Base-by-base conservation (phyloP, 306 rosid species). In the Castanospermum australe region DNA sequence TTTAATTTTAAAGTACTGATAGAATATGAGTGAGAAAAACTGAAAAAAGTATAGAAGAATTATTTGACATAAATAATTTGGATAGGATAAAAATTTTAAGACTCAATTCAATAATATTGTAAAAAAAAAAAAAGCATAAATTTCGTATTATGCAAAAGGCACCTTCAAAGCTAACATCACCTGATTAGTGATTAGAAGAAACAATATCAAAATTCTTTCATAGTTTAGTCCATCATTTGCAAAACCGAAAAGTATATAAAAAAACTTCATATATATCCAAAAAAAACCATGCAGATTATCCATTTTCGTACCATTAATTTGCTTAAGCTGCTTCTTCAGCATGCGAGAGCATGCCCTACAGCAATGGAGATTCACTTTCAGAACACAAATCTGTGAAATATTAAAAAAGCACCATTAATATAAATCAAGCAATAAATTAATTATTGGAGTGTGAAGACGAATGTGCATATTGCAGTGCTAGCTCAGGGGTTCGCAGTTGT, bases 311-410 rank as follows among this genome's bases (percentile, higher is more conserved):
- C 82, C 86, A 1, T 66, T 33, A 2, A 83, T 35, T 67, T 54
- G 38, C 76, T 44, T 66, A 36, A 77, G 61, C 66, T 54, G 41
- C 6, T 55, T 73, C 57, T 72, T 54, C 55, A 83, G 35, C 22
- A 7, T 62, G 20, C 4, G 0, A 0, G 78, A 71, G 45, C 72
- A 77, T 14, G 20, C 45, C 12, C 48, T 6, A 24, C 86, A 77
- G 13, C 71, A 51, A 4, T 24, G n/a, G 15, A 77, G 56, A 3
- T 54, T 55, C 52, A 72, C 15, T 36, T 72, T 65, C 10, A 83
- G 47, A 35, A 52, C 50, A 45, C 76, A 73, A 78, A 25, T 47
- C 79, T 77, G 38, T 48, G 4, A 63, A 61, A 55, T 35, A 35
- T 1, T 10, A 4, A 20, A 5, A 51, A 35, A 32, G n/a, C 21